phyloP scores from a whole-genome alignment of 2,329 filamentous ascomycete species.

The Cryphonectria parasitica region DNA sequence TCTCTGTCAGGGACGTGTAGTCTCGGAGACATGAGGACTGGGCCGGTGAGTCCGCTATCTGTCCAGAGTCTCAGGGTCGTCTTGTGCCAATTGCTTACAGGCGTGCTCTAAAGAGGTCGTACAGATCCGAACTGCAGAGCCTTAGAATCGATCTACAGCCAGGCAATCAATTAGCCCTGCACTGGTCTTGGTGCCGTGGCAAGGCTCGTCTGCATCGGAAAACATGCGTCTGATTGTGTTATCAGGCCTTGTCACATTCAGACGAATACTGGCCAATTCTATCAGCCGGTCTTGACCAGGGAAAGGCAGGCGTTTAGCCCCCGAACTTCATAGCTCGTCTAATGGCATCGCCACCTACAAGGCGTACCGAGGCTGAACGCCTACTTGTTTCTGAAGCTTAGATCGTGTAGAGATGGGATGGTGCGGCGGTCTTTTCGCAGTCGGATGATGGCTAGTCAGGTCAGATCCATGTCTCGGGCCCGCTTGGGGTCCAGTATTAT shows the following conservation, averaged over 20 bases:
- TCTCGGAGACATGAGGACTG: background rate
- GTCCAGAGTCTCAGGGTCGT: background rate
- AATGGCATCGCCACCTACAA: background rate
- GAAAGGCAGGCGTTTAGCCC: background rate
- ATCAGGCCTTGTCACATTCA: background rate
- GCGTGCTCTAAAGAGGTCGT: background rate
- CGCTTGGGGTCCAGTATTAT: background rate
- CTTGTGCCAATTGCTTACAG: background rate
- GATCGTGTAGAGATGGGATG: background rate
- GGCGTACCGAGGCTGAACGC: background rate
- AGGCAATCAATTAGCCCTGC: background rate
- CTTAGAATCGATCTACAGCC: background rate
- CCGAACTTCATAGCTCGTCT: background rate
- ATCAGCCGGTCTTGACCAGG: background rate
- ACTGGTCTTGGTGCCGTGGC: background rate
- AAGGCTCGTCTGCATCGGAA: background rate
- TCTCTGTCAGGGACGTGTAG: background rate
- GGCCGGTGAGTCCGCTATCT: background rate
- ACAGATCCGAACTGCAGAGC: background rate
- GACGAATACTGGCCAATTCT: background rate
- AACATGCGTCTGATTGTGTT: background rate
- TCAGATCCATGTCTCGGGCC: background rate
- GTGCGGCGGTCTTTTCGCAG: background rate
- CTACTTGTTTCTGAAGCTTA: background rate
- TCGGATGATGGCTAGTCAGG: background rate